Evolutionary conservation across 108 stramenopile genomes (phyloP).

Genomic region (Stephanodiscus triporus): DNA sequence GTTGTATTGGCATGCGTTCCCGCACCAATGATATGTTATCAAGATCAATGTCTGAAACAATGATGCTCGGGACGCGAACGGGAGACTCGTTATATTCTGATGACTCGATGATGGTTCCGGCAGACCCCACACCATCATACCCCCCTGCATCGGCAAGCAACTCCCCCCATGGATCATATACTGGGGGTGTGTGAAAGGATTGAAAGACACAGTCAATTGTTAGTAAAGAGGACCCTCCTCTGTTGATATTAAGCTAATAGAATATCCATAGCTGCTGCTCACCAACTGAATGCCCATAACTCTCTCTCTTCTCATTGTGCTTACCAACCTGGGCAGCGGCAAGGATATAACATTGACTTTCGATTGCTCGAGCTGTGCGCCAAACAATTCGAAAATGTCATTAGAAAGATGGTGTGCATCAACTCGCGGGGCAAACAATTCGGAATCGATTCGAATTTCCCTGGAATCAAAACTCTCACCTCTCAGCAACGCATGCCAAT

Average conservation of each 20-base stretch:
- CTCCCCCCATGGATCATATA: slow-evolving; percentile 81
- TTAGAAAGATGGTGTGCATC: slow-evolving; percentile 16
- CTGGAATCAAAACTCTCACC: slow-evolving; percentile 38
- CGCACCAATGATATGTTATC: slow-evolving; percentile 56
- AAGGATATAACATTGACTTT: slow-evolving; percentile 94
- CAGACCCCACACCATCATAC: slow-evolving; percentile 30
- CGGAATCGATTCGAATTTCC: not conserved
- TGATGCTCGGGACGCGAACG: slow-evolving; percentile 58
- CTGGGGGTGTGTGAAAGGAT: slow-evolving; percentile 34
- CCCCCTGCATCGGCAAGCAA: slow-evolving; percentile 65
- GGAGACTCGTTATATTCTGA: slow-evolving; percentile 16
- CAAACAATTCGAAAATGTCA: not conserved
- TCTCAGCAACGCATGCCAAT: slow-evolving; percentile 93
- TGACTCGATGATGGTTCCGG: not conserved
- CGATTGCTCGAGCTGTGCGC: slow-evolving; percentile 87
- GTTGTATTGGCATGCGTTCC: slow-evolving; percentile 82
- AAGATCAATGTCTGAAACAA: slow-evolving; percentile 70
- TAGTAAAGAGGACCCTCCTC: not conserved
- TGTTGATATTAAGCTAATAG: not conserved
- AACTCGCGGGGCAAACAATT: slow-evolving; percentile 19
- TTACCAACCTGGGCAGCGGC: slow-evolving; percentile 95
- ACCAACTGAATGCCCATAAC: slow-evolving; percentile 83
- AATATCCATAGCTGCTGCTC: not conserved
- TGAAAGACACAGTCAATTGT: not conserved
- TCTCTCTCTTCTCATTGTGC: slow-evolving; percentile 85